Base-by-base conservation (phyloP, 352 stramenopile species). In the Globisporangium barbulae region DNA sequence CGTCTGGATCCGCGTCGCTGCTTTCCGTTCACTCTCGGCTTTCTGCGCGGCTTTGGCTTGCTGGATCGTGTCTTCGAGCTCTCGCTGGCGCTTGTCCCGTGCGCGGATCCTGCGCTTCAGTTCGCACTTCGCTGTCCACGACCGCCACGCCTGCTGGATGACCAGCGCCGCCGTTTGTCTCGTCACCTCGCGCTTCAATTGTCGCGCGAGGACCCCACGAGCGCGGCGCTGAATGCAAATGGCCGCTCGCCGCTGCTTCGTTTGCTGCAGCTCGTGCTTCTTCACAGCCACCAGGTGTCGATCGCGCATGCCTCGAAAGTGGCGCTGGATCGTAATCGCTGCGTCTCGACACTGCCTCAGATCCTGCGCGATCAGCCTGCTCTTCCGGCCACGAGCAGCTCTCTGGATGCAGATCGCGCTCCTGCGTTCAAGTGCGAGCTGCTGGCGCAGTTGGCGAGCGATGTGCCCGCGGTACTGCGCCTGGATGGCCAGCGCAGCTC, bases 371-470 rank as follows among this genome's bases (percentile, higher is more conserved):
- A 61, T n/a, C 9, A 61, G 49, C 13, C 66, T 57, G 4, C 47
- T 56, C 50, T 71, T 66, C 25, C 65, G 39, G n/a, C 67, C 63
- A 21, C 78, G 74, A 33, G 70, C 64, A 6, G 70, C 59, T 8
- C 69, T 67, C 68, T 89, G 78, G 44, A 89, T 82, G 25, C 21
- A 42, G 19, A 79, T 65, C 1, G 79, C 74, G 22, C 70, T 77
- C 15, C 63, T 39, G 2, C 61, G 61, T 21, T 79, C 55, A 4
- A 19, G 50, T 39, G 13, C 42, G 6, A 75, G 59, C 5, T 49
- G 30, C 13, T 45, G 61, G 2, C 65, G 47, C 8, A 56, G 4
- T 4, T 59, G 58, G 0, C 72, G 72, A 10, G 73, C 74, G 5
- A 75, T 52, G 33, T 79, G 58, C 0, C 75, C 63, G 0, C 76